A percentile compares a stretch with the other conserved stretches of the same genome.
phyloP scores from a whole-genome alignment of 768 basidiomycete species.

The Pleurotus citrinopileatus region DNA sequence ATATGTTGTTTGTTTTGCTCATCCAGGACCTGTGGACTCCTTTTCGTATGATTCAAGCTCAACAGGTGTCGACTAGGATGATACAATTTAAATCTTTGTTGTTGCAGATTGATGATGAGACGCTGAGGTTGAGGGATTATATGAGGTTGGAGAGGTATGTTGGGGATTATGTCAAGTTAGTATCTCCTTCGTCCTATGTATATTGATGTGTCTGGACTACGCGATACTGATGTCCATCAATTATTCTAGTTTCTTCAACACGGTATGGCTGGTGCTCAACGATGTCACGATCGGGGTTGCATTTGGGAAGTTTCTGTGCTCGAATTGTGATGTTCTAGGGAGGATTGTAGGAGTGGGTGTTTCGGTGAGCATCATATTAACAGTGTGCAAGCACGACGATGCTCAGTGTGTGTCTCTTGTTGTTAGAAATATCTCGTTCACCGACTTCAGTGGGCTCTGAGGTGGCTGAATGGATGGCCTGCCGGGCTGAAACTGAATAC shows the following conservation, averaged over 20 bases:
- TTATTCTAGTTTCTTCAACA: conserved; percentile 89
- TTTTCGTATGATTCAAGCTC: too few relatives aligned
- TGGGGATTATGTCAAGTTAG: conserved; percentile 71
- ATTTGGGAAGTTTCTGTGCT: conserved; percentile 65
- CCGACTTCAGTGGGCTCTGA: conserved; percentile 48
- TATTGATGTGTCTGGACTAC: not conserved
- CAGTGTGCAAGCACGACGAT: too few relatives aligned
- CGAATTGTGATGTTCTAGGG: conserved; percentile 56
- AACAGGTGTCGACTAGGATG: not conserved
- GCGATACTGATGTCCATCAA: too few relatives aligned
- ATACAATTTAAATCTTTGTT: not conserved
- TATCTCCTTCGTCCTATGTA: not conserved
- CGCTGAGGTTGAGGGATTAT: not conserved
- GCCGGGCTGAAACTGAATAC: conserved; percentile 95
- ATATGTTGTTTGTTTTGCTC: too few relatives aligned
- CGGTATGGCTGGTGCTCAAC: conserved; percentile 75
- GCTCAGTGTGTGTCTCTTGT: too few relatives aligned
- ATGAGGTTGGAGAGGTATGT: conserved; percentile 22
- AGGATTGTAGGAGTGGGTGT: conserved; percentile 29
- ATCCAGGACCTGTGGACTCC: too few relatives aligned
- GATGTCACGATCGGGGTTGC: conserved; percentile 85
- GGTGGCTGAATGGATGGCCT: conserved; percentile 95
- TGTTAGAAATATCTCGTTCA: conserved; percentile 44
- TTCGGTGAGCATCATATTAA: conserved; percentile 31
- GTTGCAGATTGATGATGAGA: not conserved